Percentiles rank a stretch among this genome's conserved stretches.
Conservation (phyloP, 192 early-diverging fungal species). For the Entomortierella chlamydospora region DNA sequence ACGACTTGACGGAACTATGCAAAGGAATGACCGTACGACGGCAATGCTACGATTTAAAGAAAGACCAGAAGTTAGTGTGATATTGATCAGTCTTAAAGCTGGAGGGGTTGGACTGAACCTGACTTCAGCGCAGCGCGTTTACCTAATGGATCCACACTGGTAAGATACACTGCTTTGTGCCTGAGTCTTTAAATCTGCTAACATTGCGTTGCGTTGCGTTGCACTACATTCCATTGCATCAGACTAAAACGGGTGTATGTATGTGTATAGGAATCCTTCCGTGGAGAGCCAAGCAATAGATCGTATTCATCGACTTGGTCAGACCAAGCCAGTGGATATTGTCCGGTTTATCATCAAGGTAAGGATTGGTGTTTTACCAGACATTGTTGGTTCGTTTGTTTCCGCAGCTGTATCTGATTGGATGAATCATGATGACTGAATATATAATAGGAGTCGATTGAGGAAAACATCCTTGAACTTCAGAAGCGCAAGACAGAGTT, state of each 20-base stretch:
- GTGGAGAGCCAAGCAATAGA: slow-evolving; percentile 87
- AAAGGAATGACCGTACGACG: slow-evolving; percentile 64
- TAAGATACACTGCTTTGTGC: slow-evolving; percentile 10
- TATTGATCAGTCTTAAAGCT: slow-evolving; percentile 78
- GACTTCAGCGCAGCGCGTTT: slow-evolving; percentile 75
- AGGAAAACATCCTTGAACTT: slow-evolving; percentile 66
- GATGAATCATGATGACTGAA: not conserved
- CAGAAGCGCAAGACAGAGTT: slow-evolving; percentile 62
- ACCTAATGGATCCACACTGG: slow-evolving; percentile 71
- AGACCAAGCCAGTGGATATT: slow-evolving; percentile 69
- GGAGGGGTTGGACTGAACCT: slow-evolving; percentile 86
- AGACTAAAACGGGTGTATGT: no score
- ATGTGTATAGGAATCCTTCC: slow-evolving; percentile 78
- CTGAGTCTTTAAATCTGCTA: no score
- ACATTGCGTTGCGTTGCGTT: no score
- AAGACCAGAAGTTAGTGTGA: slow-evolving; percentile 59
- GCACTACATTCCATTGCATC: no score
- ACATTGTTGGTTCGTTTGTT: no score
- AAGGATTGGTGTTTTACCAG: no score
- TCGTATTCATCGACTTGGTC: slow-evolving; percentile 86
- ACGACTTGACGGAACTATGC: slow-evolving; percentile 84
- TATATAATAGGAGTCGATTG: slow-evolving; percentile 55
- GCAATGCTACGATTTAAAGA: slow-evolving; percentile 70
- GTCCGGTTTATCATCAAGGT: slow-evolving; percentile 73
- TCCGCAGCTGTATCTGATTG: no score